Base-by-base conservation (phyloP, 306 rosid genomes). In the Trichosanthes truncata region DNA sequence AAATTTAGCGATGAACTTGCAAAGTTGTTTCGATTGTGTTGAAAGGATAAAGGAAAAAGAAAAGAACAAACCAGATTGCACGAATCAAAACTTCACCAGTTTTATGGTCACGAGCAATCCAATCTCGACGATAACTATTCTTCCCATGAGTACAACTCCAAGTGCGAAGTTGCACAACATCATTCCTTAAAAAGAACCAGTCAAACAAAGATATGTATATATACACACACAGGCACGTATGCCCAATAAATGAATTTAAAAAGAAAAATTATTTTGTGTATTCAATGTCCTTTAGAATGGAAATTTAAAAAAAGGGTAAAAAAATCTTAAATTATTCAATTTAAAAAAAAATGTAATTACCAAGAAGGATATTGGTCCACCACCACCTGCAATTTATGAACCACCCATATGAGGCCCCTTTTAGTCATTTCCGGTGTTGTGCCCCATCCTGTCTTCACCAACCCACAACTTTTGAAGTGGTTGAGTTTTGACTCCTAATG, bases 401-500 rank as follows among this genome's bases (percentile, higher is more conserved):
- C 17, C 9, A 83, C 84, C 80, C 86, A 80, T 9, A 81, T 33
- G 21, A 81, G 81, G 79, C 40, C 51, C 40, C 78, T 83, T 83
- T 40, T 74, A 4, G n/a, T 33, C 81, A 66, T 83, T 73, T 74
- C 82, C 0, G 20, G 36, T 17, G 88, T 78, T 5, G 82, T 77
- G 29, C 78, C 81, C 0, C 63, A 49, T 10, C 83, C 80, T 13
- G 45, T 33, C 25, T 17, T 59, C 10, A 12, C 20, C 13, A 76
- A 40, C 48, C 83, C 88, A 9, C 17, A 7, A 23, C 85, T 75
- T 48, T 31, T 61, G 7, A 55, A 29, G 23, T 85, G 88, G 74
- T 82, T 78, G 57, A 85, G 1, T 21, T 66, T n/a, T 15, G 85
- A 60, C 56, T 85, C 85, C 84, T 82, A 66, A 9, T 66, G 0